Evolutionary conservation across 2,329 filamentous ascomycete species (phyloP), one percentile per base, ranked within the genome.

Genomic region (Epicoccum sorghinum): DNA sequence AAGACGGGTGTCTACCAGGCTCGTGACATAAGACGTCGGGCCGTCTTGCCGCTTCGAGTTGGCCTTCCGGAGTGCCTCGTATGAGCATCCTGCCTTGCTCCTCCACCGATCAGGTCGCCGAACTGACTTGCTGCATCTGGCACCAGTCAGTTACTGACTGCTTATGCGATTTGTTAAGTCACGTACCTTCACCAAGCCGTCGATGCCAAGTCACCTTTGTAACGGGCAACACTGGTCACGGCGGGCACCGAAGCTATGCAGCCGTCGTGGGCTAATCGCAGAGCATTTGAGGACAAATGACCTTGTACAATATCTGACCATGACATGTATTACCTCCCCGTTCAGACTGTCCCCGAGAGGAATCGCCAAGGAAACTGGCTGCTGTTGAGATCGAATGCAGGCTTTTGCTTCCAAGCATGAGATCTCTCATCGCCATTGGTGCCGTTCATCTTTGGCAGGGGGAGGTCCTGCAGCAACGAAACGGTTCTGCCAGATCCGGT

Each of bases 281-380:
- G 6, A 29, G 27, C 9, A 3, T 29, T 7, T 29, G 6, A 18
- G 27, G 27, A 29, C 6, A 29, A 7, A 29, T 9, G 27, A 3
- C 18, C 18, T 2, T 18, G 18, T 6, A 29, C 6, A 29, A 6
- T 3, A 29, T 29, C 6, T 25, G 22, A 33, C 10, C 38, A 22
- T 7, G 25, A 29, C 14, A 27, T 22, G 33, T 8, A n/a, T 22
- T 32, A 18, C 25, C 13, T 22, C 14, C 39, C 18, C n/a, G 27
- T 36, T 72, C 60, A 73, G 14, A 71, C 55, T 8, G 64, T 67
- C 2, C 71, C 71, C 47, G 69, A 65, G 12, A 74, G 35, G 40
- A 74, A 73, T 14, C 66, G 70, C 71, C 71, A 73, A 29, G 64
- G 65, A 42, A 74, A 73, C 10, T 71, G 67, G 27, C 59, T 65